phyloP scores from a whole-genome alignment of 257 asterid species.

The Solanum pennellii region DNA sequence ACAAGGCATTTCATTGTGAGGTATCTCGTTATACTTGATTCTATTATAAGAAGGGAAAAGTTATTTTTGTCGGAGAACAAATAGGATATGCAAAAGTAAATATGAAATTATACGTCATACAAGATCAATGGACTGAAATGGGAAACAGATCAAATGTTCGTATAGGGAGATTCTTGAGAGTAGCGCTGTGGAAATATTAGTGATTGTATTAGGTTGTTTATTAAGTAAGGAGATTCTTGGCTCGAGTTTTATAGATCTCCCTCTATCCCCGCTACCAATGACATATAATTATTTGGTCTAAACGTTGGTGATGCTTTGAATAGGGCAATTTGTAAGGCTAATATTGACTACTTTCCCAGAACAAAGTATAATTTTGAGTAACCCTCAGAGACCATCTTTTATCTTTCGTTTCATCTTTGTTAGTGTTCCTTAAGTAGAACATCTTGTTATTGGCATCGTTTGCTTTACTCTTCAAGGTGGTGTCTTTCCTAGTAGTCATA shows the following conservation, averaged over 20 bases:
- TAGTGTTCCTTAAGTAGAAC: neutral
- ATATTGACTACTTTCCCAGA: neutral
- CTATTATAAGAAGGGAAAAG: neutral
- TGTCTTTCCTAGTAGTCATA: neutral
- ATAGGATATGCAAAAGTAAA: neutral
- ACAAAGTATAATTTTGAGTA: neutral
- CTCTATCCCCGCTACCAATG: neutral
- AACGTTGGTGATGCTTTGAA: neutral
- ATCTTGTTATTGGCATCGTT: neutral
- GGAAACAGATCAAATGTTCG: neutral
- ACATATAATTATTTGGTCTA: neutral
- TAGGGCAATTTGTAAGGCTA: neutral
- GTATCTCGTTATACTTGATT: constrained; percentile 15
- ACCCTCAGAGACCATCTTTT: neutral
- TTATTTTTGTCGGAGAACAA: neutral
- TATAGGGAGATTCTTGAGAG: no score
- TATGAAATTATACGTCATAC: neutral
- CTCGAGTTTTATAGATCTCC: neutral
- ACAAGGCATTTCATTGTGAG: constrained; percentile 50
- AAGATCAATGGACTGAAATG: neutral
- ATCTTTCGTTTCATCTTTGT: neutral
- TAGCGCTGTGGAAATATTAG: neutral
- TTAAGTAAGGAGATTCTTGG: neutral
- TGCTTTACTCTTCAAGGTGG: neutral
- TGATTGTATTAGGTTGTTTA: neutral